These are phyloP conservation scores for Serendipita sp. DNA, from an alignment of 768 basidiomycete genomes.

Conservation along the genomic window DNA sequence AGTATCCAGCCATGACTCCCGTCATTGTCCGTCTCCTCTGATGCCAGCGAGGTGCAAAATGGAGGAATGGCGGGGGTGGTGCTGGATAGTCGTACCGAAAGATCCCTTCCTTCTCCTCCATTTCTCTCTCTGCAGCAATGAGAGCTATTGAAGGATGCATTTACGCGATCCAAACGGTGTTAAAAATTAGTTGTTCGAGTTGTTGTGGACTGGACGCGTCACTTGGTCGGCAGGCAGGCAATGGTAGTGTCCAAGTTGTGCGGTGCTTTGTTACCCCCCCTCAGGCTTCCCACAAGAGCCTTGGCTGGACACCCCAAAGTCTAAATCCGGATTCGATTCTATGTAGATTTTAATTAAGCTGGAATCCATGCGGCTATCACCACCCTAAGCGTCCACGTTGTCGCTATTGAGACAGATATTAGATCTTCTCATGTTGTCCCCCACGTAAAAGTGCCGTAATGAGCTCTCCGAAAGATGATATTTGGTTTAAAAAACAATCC, in stretches of 20 bases:
- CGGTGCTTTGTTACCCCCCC: background rate
- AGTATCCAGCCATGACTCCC: slow-evolving; percentile 1
- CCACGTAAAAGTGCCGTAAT: no score
- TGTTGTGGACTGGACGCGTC: background rate
- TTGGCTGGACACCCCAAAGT: no score
- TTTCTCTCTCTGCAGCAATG: background rate
- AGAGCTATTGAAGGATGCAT: slow-evolving; percentile 5
- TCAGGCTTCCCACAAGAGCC: background rate
- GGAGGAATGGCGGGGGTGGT: background rate
- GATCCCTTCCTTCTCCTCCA: background rate
- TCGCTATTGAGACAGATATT: no score
- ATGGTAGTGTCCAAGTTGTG: slow-evolving; percentile 1
- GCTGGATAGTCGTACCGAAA: background rate
- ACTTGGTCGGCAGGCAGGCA: background rate
- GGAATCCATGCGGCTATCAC: no score
- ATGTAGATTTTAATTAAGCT: no score
- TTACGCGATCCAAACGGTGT: background rate
- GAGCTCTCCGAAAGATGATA: no score
- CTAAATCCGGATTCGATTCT: no score
- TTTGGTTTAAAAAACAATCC: no score
- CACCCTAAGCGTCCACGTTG: no score
- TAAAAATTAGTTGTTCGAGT: background rate
- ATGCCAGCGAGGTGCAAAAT: slow-evolving; percentile 7
- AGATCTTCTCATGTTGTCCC: no score
- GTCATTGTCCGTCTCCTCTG: slow-evolving; percentile 1